Evolutionary conservation across 768 basidiomycete genomes (phyloP), one percentile per base, ranked within the genome.

Genomic region (Albatrellus ellisii): DNA sequence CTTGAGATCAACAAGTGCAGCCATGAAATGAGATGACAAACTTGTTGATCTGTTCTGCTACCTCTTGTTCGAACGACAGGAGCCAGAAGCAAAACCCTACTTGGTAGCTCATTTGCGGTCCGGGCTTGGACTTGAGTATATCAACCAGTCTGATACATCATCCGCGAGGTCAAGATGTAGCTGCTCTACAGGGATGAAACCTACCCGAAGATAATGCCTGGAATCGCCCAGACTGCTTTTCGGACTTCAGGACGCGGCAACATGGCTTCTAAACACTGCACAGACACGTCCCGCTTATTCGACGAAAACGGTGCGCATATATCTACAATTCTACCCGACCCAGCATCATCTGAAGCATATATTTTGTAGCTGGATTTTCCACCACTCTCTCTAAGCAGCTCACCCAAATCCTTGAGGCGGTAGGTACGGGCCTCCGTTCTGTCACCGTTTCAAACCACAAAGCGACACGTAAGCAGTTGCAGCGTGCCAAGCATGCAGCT

Each of bases 81-180:
- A 97, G 64, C 95, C 95, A 99, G 47, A 97, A 66, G 58, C 88
- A 94, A 57, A 89, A 86, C 20, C 77, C 76, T 32, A 91, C 78
- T 68, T 95, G 91, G 57, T 98, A 99, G 63, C 76, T 83, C 78
- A 94, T 87, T 62, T 99, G 95, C 15, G 92, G 87, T 17, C 79
- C 76, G 12, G 86, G 79, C 47, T 77, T 84, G 40, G 77, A 68
- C 54, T 79, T 80, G 43, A 97, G 66, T 20, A 87, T 82, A 24
- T 91, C 85, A 4, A 91, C 73, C 34, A 95, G 67, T 17, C 90
- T 94, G 52, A 15, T 17, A 17, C 6, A 26, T 27, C 29, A 26
- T 25, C 26, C 27, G 14, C n/a, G n/a, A n/a, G n/a, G n/a, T 18
- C 40, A 17, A 20, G 37, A 39, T 32, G 7, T 33, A n/a, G 32